A percentile compares a stretch with the other conserved stretches of the same genome.
Evolutionary conservation across 805 yeast genomes (phyloP).

Genomic region (Wickerhamiella slavikovae): DNA sequence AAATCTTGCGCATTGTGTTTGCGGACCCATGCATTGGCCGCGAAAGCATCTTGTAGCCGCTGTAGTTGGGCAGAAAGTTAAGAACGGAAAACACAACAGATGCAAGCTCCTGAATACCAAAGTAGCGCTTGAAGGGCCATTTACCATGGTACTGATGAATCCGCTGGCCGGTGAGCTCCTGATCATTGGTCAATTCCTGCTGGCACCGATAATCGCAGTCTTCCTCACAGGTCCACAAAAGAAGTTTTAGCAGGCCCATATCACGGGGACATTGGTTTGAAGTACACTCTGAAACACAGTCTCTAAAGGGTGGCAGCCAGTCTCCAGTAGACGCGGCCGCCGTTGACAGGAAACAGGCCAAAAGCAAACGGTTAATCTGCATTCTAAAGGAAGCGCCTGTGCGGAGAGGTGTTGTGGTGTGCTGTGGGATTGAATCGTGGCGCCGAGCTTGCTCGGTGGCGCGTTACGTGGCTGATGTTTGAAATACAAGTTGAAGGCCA

Average conservation of each 20-base stretch:
- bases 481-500: no score
- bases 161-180: slow-evolving; percentile 26
- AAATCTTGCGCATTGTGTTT: slow-evolving; percentile 14
- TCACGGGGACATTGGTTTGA: slow-evolving; percentile 20
- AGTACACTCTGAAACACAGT: slow-evolving; percentile 23
- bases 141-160: slow-evolving; percentile 85
- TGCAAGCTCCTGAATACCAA: slow-evolving; percentile 72
- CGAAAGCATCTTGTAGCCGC: slow-evolving; percentile 22
- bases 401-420: no score
- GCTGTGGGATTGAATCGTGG: no score
- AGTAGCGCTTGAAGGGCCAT: slow-evolving; percentile 74
- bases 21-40: slow-evolving; percentile 11
- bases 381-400: no score
- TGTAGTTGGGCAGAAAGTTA: slow-evolving; percentile 43
- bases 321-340: slow-evolving; percentile 30
- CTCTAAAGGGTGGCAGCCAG: slow-evolving; percentile 25
- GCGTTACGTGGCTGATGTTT: no score
- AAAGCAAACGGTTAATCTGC: neutral
- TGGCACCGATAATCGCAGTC: slow-evolving; percentile 94
- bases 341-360: neutral
- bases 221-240: slow-evolving; percentile 56
- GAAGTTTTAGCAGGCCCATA: slow-evolving; percentile 20
- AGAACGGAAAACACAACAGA: slow-evolving; percentile 61
- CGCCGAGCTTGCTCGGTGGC: no score
- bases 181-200: slow-evolving; percentile 35